phyloP scores from a whole-genome alignment of 345 rosid genomes.

The Moringa oleifera region DNA sequence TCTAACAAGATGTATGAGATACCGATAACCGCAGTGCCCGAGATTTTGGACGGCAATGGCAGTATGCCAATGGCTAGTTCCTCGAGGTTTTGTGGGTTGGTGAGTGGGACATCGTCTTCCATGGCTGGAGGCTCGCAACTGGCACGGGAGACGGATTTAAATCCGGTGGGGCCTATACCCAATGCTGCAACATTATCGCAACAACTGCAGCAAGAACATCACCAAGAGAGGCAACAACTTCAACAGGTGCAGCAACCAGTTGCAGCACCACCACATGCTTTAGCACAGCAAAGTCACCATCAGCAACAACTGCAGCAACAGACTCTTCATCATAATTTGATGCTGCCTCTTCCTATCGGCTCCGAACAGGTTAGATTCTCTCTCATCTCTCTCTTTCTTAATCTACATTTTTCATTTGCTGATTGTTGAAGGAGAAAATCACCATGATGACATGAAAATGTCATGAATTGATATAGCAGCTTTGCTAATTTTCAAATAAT shows the following conservation, averaged over 20 bases:
- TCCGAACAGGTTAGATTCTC: constrained; percentile 59
- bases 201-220: constrained; percentile 37
- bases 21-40: neutral
- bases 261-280: too few species aligned
- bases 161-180: constrained; percentile 14
- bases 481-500: too few species aligned
- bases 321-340: constrained; percentile 28
- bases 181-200: constrained; percentile 31
- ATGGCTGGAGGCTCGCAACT: too few species aligned
- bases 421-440: too few species aligned
- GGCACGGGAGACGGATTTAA: constrained; percentile 29
- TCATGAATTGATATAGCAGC: too few species aligned
- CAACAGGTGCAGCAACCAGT: too few species aligned
- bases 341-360: constrained; percentile 34
- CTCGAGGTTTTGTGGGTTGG: constrained; percentile 23
- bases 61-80: constrained; percentile 20
- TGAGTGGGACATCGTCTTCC: constrained; percentile 7
- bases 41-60: neutral
- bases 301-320: constrained; percentile 23
- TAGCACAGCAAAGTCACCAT: constrained; percentile 11
- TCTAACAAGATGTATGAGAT: neutral
- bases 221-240: constrained; percentile 25
- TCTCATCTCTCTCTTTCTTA: too few species aligned
- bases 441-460: too few species aligned
- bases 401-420: too few species aligned